A percentile compares a stretch with the other conserved stretches of the same genome.
Evolutionary conservation across 1,139 yeast genomes (phyloP).

Genomic region (Yamadazyma friedrichii): DNA sequence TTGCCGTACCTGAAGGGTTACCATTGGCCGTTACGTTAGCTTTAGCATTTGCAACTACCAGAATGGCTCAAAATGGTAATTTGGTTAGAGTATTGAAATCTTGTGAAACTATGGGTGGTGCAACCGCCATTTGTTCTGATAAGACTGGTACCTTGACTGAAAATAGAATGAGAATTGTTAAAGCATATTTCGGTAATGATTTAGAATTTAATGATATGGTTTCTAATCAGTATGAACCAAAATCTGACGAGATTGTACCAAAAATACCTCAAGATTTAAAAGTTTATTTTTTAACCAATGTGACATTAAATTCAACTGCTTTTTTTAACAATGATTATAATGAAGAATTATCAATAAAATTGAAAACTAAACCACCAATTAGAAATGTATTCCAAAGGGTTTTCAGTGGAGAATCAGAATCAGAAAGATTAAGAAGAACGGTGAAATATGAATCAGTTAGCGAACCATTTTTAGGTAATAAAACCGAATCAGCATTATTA

Average conservation of each 20-base stretch:
- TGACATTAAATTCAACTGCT: conserved; percentile 82
- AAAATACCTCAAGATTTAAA: conserved; percentile 32
- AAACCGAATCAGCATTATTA: conserved; percentile 89
- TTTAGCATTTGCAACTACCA: conserved; percentile 93
- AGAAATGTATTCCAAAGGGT: conserved; percentile 24
- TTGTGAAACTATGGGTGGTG: conserved; percentile 99
- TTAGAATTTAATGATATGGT: conserved; percentile 46
- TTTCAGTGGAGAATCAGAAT: conserved; percentile 14
- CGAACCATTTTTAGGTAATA: conserved; percentile 82
- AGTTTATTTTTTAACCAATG: conserved; percentile 53
- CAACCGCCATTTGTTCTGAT: conserved; percentile 95
- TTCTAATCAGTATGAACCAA: conserved; percentile 20
- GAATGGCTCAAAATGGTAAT: conserved; percentile 97
- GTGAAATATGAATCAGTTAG: conserved; percentile 21
- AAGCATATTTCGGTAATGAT: conserved; percentile 59
- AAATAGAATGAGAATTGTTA: conserved; percentile 86
- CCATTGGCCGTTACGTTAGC: conserved; percentile 97
- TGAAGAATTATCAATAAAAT: conserved; percentile 31
- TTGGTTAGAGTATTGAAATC: conserved; percentile 89
- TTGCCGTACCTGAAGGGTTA: conserved; percentile 97
- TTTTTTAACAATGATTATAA: conserved; percentile 62
- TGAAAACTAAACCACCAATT: conserved; percentile 29
- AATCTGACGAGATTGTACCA: conserved; percentile 32
- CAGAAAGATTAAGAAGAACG: conserved; percentile 21
- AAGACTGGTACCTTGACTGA: conserved; percentile 96